Evolutionary conservation across 345 rosid species (phyloP).

Genomic region (Citrus trifoliata): DNA sequence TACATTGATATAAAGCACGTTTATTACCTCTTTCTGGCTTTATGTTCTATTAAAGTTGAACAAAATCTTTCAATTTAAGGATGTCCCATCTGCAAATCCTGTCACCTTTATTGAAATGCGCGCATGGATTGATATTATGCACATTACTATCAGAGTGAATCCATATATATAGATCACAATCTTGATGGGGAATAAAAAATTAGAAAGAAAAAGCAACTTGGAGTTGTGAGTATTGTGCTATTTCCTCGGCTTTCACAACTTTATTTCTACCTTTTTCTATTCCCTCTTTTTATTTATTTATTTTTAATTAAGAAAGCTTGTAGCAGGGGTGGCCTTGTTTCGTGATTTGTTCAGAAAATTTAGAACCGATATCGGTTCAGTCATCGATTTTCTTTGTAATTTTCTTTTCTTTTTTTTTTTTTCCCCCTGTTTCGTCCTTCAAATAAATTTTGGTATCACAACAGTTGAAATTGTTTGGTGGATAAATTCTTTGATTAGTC

Average conservation of each 20-base stretch:
- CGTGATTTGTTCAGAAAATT: too few relatives aligned
- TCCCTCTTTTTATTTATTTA: not conserved
- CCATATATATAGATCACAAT: too few relatives aligned
- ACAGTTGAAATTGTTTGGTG: not conserved
- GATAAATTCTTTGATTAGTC: not conserved
- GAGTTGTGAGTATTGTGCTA: not conserved
- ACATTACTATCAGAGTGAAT: not conserved
- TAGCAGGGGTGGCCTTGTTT: not conserved
- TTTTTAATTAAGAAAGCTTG: not conserved
- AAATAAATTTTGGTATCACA: too few relatives aligned
- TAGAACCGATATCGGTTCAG: too few relatives aligned
- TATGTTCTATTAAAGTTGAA: not conserved
- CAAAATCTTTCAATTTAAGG: not conserved
- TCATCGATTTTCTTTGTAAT: too few relatives aligned
- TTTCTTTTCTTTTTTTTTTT: too few relatives aligned
- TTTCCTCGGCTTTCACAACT: too few relatives aligned
- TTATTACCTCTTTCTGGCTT: not conserved
- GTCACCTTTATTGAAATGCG: not conserved
- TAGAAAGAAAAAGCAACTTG: not conserved
- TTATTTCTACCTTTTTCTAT: not conserved
- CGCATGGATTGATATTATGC: not conserved
- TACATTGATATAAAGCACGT: not conserved
- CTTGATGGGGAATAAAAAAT: not conserved
- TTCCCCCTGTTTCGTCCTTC: too few relatives aligned
- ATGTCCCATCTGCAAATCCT: not conserved